A percentile compares a stretch with the other conserved stretches of the same genome.
Conservation (phyloP, 352 stramenopile genomes). For the Phytophthora chlamydospora region DNA sequence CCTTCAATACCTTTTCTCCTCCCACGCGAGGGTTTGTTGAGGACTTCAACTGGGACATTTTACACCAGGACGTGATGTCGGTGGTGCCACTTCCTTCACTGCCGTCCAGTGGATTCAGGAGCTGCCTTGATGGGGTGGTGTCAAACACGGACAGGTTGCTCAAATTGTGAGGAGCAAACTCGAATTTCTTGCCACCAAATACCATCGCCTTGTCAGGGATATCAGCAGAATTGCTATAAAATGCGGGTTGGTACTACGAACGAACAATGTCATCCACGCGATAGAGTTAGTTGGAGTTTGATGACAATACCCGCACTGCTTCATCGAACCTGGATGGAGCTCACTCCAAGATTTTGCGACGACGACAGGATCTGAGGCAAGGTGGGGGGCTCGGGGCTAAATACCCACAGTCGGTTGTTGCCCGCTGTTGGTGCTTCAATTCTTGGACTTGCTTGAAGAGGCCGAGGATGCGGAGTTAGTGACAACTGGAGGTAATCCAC, state of each 20-base stretch:
- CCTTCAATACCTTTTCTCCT: constrained; percentile 28
- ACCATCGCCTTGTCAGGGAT: constrained; percentile 76
- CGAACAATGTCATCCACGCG: background rate
- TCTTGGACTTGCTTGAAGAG: constrained; percentile 18
- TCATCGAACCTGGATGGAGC: constrained; percentile 44
- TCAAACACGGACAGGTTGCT: constrained; percentile 54
- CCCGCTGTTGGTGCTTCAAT: constrained; percentile 10
- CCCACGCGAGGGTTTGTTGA: background rate
- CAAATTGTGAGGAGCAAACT: constrained; percentile 50
- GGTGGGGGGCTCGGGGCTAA: constrained; percentile 45
- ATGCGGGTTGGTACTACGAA: constrained; percentile 55
- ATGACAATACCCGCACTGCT: background rate
- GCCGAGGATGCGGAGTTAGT: constrained; percentile 53
- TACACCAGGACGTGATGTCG: constrained; percentile 20
- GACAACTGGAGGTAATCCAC: constrained; percentile 48
- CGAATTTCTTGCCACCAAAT: constrained; percentile 77
- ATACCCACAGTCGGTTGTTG: constrained; percentile 55
- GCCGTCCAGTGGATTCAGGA: constrained; percentile 14
- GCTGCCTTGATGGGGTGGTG: constrained; percentile 29
- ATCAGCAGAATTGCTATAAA: constrained; percentile 61
- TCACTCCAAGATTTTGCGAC: constrained; percentile 49
- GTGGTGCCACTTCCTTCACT: background rate
- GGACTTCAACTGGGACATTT: constrained; percentile 31
- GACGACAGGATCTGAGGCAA: constrained; percentile 50
- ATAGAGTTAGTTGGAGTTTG: background rate